Conservation (phyloP, 2,329 filamentous ascomycete genomes). For the Ophiostoma angusticollis region DNA sequence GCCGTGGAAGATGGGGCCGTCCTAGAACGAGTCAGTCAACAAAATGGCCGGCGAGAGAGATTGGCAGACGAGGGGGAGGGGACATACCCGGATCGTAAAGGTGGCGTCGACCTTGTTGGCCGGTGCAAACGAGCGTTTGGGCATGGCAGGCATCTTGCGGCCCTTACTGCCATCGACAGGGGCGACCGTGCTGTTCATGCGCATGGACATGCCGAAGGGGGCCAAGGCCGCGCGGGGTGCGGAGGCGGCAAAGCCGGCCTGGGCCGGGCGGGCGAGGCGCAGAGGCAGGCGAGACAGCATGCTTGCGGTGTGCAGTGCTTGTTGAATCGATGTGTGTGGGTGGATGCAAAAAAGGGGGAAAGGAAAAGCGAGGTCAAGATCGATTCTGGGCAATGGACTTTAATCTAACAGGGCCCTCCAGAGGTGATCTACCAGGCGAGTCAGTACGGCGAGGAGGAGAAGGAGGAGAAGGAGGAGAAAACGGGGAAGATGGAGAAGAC, state of each 20-base stretch:
- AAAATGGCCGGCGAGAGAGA: background rate
- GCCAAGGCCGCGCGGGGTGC: conserved; percentile 26
- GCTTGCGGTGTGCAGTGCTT: background rate
- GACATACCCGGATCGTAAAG: conserved; percentile 75
- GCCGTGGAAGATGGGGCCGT: conserved; percentile 91
- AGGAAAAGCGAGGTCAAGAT: conserved; percentile 11
- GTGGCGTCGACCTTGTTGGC: conserved; percentile 64
- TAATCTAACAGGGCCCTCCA: conserved; percentile 39
- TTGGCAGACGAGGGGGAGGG: background rate
- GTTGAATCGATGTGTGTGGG: background rate
- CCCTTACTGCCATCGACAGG: conserved; percentile 58
- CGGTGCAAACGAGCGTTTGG: conserved; percentile 48
- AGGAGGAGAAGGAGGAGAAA: background rate
- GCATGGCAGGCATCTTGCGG: conserved; percentile 49
- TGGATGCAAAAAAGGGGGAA: conserved; percentile 8
- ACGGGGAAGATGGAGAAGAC: background rate
- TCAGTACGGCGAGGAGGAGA: background rate
- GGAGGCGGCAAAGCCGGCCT: conserved; percentile 14
- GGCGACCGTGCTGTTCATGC: conserved; percentile 19
- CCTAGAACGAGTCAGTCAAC: conserved; percentile 32
- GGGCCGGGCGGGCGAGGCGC: conserved; percentile 36
- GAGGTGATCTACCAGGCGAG: conserved; percentile 32
- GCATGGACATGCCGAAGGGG: conserved; percentile 23
- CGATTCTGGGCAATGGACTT: conserved; percentile 17
- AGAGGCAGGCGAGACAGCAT: conserved; percentile 49